These are phyloP conservation scores for Microsporum canis DNA, from an alignment of 2,329 filamentous ascomycete genomes.

Conservation along the genomic window DNA sequence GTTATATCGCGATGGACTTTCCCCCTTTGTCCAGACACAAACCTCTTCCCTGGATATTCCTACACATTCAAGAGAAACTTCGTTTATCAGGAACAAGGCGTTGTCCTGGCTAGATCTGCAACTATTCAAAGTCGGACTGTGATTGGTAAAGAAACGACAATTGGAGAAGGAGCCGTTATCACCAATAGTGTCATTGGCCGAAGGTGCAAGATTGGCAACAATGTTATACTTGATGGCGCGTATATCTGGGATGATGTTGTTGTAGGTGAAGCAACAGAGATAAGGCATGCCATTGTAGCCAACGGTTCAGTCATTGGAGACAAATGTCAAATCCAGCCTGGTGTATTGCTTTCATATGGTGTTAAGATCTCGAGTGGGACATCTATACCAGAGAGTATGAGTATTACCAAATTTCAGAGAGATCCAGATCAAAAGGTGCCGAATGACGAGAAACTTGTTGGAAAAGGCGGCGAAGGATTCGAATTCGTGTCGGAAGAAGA, in stretches of 20 bases:
- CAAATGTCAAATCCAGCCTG: conserved; percentile 55
- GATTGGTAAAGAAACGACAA: conserved; percentile 61
- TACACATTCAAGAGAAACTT: conserved; percentile 60
- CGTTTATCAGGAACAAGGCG: conserved; percentile 67
- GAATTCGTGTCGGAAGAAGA: conserved; percentile 57
- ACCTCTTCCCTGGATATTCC: conserved; percentile 64
- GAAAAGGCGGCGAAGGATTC: conserved; percentile 48
- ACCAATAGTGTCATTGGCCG: conserved; percentile 70
- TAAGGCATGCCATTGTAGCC: conserved; percentile 66
- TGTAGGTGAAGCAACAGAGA: conserved; percentile 60
- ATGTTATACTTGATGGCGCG: conserved; percentile 65
- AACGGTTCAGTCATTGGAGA: conserved; percentile 60
- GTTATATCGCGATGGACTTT: conserved; percentile 80
- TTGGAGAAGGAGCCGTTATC: conserved; percentile 62
- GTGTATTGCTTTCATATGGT: conserved; percentile 67
- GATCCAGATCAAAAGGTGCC: conserved; percentile 33
- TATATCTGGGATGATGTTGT: conserved; percentile 80
- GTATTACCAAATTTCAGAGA: conserved; percentile 36
- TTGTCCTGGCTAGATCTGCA: conserved; percentile 61
- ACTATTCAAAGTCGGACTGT: conserved; percentile 58
- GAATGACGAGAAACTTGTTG: conserved; percentile 45
- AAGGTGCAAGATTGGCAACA: conserved; percentile 73
- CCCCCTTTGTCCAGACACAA: conserved; percentile 80
- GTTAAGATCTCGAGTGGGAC: conserved; percentile 58
- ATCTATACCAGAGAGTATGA: conserved; percentile 30